Conservation (phyloP, 2,329 filamentous ascomycete species). For the Epichloe coenophiala region DNA sequence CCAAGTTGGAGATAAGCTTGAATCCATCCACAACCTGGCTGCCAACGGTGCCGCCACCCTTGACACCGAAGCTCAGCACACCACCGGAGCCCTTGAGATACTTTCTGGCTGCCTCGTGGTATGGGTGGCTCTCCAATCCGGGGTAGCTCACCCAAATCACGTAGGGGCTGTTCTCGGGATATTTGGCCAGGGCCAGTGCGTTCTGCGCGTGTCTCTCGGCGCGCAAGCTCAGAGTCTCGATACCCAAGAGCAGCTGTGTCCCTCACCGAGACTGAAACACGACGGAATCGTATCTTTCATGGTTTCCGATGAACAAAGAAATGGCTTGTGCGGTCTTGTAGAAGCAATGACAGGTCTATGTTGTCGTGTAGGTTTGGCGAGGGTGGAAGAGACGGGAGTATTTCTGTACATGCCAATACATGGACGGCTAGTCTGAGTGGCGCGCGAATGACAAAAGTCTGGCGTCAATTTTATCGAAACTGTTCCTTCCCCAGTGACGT, state of each 20-base stretch:
- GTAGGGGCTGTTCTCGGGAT: constrained; percentile 70
- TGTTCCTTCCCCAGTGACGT: background rate
- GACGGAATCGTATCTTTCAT: background rate
- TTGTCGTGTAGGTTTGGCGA: background rate
- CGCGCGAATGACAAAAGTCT: background rate
- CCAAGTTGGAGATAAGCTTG: constrained; percentile 89
- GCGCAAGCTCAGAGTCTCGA: constrained; percentile 81
- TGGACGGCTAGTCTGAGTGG: background rate
- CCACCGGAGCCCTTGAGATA: constrained; percentile 83
- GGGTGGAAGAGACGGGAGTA: background rate
- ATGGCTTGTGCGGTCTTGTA: background rate
- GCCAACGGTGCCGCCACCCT: constrained; percentile 73
- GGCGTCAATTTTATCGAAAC: background rate
- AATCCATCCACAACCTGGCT: constrained; percentile 85
- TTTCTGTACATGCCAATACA: background rate
- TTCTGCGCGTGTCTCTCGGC: constrained; percentile 80
- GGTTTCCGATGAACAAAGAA: background rate
- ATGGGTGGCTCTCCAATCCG: constrained; percentile 69
- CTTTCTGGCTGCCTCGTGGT: constrained; percentile 69
- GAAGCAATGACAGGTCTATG: background rate
- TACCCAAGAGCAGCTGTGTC: constrained; percentile 64
- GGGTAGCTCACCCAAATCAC: constrained; percentile 93
- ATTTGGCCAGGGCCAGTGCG: constrained; percentile 63
- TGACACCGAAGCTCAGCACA: constrained; percentile 86
- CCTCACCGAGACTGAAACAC: background rate